Base-by-base conservation (phyloP, 306 rosid genomes). In the Adenanthera pavonina region DNA sequence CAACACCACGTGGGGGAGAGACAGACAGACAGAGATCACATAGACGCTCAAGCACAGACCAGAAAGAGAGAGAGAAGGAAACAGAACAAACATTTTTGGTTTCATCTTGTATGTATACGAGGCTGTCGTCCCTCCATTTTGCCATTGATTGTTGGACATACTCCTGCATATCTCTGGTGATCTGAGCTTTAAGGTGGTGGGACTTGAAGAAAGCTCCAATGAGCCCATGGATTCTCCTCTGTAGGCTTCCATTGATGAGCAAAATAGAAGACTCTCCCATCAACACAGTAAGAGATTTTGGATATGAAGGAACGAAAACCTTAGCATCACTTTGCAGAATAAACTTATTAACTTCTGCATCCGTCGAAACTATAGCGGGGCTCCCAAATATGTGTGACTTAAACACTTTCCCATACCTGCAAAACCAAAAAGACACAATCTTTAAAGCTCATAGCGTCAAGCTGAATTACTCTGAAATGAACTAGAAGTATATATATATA, bases 321-420 rank as follows among this genome's bases (percentile, higher is more conserved):
- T 90, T 95, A 15, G 97, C 90, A 86, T 95, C 99, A 86, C 99
- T 93, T 56, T 95, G 98, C 65, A 95, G 90, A 81, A 95, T 87
- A 47, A 95, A 86, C 73, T 83, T 93, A 61, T 89, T 95, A 78
- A 93, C 98, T 78, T 92, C 98, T 74, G 96, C 92, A 90, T 95
- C 98, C 7, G 96, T 93, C 2, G 99, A 93, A 76, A 95, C 88
- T 56, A 95, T 93, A 7, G 97, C 90, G 15, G 96, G 91, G 64
- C 93, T 93, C 69, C 98, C 99, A 89, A 95, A 95, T 89, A 95
- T 87, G 86, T 95, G 99, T 30, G 99, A 95, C 87, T 89, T 95
- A 48, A 95, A 95, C 91, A 95, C 99, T 77, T 93, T 93, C 1
- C 99, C 99, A 77, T 95, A 89, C 92, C 99, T 95, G 5, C 44